Base-by-base conservation (phyloP, 2,329 filamentous ascomycete genomes). In the Cladorrhinum sp. region DNA sequence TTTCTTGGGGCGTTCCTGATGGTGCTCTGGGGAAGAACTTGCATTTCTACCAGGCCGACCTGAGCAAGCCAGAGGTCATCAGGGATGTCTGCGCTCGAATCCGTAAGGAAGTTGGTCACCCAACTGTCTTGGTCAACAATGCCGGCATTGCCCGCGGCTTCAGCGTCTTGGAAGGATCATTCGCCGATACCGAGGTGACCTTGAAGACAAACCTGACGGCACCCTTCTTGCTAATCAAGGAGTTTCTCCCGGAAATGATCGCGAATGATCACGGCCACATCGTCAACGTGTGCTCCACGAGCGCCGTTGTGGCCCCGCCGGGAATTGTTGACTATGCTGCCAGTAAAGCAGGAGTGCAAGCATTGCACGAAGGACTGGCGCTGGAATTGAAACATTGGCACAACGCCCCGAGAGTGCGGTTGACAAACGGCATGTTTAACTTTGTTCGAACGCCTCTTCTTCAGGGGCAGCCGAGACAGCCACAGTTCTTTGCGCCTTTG, bases 181-280 rank as follows among this genome's bases (percentile, higher is more conserved):
- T 73, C 14, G 64, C 58, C 4, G 71, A 74, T 49, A 57, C 72
- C 4, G 70, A 74, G 53, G 42, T 69, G 2, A 73, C 71, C 3
- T 57, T 75, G 21, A 65, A 65, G 53, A 73, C 71, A 36, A 89
- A 89, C 71, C 76, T 84, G 1, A 73, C 86, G 8, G 76, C 82
- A 0, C 86, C 88, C 68, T 87, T 86, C 73, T 79, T 82, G 14
- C 72, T 79, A 82, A 49, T 74, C 77, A 51, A 84, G 67, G 80
- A 86, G 62, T 88, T 88, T 70, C 71, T 88, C 2, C 86, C 86
- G 0, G 68, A 75, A 20, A 87, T 89, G 80, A 74, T 84, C 24
- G 68, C 71, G 10, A 68, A 67, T 1, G 83, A 88, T 70, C 86
- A 89, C 70, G 86, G 87, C 5, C 86, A 87, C 74, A 74, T 89